phyloP scores from a whole-genome alignment of 805 yeast species.

The Clavispora phyllophila region DNA sequence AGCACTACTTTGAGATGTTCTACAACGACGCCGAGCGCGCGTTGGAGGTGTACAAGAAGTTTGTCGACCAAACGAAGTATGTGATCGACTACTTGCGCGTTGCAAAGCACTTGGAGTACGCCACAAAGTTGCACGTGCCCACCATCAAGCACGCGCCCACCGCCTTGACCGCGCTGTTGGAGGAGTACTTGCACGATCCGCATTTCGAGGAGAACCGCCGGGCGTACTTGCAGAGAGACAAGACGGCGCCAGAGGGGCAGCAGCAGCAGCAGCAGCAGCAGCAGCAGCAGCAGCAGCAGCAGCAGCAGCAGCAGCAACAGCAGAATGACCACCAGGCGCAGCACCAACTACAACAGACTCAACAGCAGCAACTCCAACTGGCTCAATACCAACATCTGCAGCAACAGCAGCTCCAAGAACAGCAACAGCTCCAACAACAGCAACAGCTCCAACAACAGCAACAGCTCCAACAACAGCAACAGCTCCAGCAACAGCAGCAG shows the following conservation, averaged over 20 bases:
- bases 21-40: conserved; percentile 83
- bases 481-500: conserved; percentile 1
- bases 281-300: conserved; percentile 1
- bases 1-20: conserved; percentile 92
- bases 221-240: conserved; percentile 70
- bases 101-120: conserved; percentile 82
- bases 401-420: conserved; percentile 4
- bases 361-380: conserved; percentile 1
- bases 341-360: conserved; percentile 1
- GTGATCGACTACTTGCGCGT: conserved; percentile 84
- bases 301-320: not conserved
- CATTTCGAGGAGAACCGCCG: conserved; percentile 74
- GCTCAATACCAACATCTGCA: conserved; percentile 3
- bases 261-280: not conserved
- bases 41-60: conserved; percentile 73
- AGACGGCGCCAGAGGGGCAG: conserved; percentile 18
- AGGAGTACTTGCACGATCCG: conserved; percentile 84
- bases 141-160: conserved; percentile 97
- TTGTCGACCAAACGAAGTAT: conserved; percentile 78
- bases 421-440: conserved; percentile 2
- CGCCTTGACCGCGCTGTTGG: conserved; percentile 77
- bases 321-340: not conserved
- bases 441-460: conserved; percentile 3
- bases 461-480: conserved; percentile 1
- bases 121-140: conserved; percentile 88